Evolutionary conservation across 2,329 filamentous ascomycete species (phyloP).

Genomic region (Penicillium sp.): DNA sequence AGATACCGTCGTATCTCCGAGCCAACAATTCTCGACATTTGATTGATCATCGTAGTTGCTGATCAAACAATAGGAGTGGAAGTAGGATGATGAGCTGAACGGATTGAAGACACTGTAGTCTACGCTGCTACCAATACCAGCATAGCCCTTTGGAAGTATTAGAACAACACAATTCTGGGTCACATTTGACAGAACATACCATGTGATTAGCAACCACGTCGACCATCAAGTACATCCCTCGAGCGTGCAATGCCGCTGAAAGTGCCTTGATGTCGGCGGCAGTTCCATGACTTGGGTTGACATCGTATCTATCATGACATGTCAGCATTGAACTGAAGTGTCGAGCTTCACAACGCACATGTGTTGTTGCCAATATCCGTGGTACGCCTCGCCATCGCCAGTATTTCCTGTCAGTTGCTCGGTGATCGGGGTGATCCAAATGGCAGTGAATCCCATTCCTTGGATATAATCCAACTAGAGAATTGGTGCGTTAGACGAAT

Average conservation of each 20-base stretch:
- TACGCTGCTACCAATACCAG: constrained; percentile 49
- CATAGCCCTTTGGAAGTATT: constrained; percentile 39
- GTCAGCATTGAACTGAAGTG: constrained; percentile 56
- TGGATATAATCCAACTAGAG: constrained; percentile 52
- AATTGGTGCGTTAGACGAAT: background rate
- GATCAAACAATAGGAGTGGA: constrained; percentile 61
- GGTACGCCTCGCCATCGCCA: constrained; percentile 49
- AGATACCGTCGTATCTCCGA: constrained; percentile 55
- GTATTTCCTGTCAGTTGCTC: constrained; percentile 38
- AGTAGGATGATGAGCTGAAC: constrained; percentile 63
- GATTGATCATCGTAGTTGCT: constrained; percentile 55
- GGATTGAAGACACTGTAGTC: constrained; percentile 57
- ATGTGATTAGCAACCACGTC: constrained; percentile 53
- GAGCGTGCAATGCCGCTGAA: constrained; percentile 55
- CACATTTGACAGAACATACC: background rate
- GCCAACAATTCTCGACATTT: constrained; percentile 53
- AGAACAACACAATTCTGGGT: constrained; percentile 4
- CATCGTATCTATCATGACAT: constrained; percentile 36
- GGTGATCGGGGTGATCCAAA: constrained; percentile 53
- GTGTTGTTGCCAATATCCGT: constrained; percentile 55
- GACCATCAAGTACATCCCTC: constrained; percentile 64
- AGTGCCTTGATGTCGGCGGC: constrained; percentile 61
- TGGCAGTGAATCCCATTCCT: constrained; percentile 52
- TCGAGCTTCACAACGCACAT: constrained; percentile 29
- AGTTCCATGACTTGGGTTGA: constrained; percentile 64